Evolutionary conservation across 805 yeast genomes (phyloP).

Genomic region (Pichia insulana): DNA sequence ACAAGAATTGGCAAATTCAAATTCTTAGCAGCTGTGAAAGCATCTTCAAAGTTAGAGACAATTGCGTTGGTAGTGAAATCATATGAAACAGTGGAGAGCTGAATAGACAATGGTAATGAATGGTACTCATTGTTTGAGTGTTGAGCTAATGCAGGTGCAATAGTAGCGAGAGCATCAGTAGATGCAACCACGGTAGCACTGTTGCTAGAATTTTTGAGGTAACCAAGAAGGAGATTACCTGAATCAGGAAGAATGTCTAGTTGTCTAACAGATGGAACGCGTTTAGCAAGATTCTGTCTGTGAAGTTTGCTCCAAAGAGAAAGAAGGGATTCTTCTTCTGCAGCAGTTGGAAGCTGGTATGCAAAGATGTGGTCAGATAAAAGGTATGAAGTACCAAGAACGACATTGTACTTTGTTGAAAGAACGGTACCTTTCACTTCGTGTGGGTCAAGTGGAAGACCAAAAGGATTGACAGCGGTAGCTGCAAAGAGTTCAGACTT

Average conservation of each 20-base stretch:
- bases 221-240: constrained; percentile 71
- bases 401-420: constrained; percentile 46
- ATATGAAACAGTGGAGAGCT: constrained; percentile 71
- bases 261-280: constrained; percentile 52
- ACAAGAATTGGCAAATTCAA: constrained; percentile 62
- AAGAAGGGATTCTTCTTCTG: constrained; percentile 37
- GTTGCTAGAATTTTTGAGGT: constrained; percentile 28
- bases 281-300: constrained; percentile 43
- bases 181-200: constrained; percentile 49
- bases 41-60: constrained; percentile 54
- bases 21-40: constrained; percentile 52
- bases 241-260: constrained; percentile 80
- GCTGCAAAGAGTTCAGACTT: constrained; percentile 28
- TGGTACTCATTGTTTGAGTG: constrained; percentile 23
- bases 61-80: constrained; percentile 44
- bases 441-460: constrained; percentile 49
- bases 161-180: constrained; percentile 57
- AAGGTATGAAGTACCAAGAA: constrained; percentile 47
- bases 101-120: constrained; percentile 53
- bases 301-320: constrained; percentile 55
- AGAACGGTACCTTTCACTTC: constrained; percentile 39
- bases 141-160: constrained; percentile 50
- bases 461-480: constrained; percentile 46
- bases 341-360: constrained; percentile 31
- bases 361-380: constrained; percentile 50